Evolutionary conservation across 2,329 filamentous ascomycete species (phyloP).

Genomic region (Biscogniauxia mediterranea): DNA sequence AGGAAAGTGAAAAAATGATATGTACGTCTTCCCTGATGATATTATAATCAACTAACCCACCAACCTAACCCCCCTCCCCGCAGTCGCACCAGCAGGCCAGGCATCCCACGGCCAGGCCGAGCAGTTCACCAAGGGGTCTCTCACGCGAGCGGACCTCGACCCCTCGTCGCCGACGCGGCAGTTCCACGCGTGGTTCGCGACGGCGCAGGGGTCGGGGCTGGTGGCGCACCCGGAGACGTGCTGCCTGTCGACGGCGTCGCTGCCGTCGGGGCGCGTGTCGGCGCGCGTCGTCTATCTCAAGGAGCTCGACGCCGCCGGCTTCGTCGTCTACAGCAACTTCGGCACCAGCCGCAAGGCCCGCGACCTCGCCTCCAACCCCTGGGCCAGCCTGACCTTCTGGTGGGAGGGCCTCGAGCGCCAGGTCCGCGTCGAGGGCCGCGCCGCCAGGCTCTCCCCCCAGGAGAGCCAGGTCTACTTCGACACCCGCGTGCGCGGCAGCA

Average conservation of each 20-base stretch:
- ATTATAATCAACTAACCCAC: neutral
- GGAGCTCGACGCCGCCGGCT: slow-evolving; percentile 79
- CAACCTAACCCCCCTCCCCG: neutral
- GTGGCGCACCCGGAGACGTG: slow-evolving; percentile 84
- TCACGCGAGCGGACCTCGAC: slow-evolving; percentile 61
- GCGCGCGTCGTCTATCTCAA: slow-evolving; percentile 92
- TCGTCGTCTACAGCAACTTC: slow-evolving; percentile 93
- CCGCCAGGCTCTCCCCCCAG: slow-evolving; percentile 62
- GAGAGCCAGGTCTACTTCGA: slow-evolving; percentile 73
- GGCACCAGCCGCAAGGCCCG: slow-evolving; percentile 68
- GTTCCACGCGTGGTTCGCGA: slow-evolving; percentile 86
- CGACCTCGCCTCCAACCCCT: slow-evolving; percentile 71
- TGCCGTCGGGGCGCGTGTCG: slow-evolving; percentile 81
- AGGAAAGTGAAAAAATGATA: slow-evolving; percentile 23
- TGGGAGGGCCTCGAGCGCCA: slow-evolving; percentile 87
- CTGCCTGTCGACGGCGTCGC: slow-evolving; percentile 77
- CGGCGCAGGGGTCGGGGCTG: slow-evolving; percentile 52
- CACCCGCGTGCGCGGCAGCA: slow-evolving; percentile 71
- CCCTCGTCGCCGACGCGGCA: slow-evolving; percentile 68
- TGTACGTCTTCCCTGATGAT: slow-evolving; percentile 19
- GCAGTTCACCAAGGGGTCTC: slow-evolving; percentile 67
- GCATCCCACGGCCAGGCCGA: slow-evolving; percentile 62
- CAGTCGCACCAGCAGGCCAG: slow-evolving; percentile 63
- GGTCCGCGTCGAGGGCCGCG: slow-evolving; percentile 80
- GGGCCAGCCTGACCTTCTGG: slow-evolving; percentile 84